These are phyloP conservation scores for Penicillium rolfsii DNA, from an alignment of 2,329 filamentous ascomycete species.

Conservation along the genomic window DNA sequence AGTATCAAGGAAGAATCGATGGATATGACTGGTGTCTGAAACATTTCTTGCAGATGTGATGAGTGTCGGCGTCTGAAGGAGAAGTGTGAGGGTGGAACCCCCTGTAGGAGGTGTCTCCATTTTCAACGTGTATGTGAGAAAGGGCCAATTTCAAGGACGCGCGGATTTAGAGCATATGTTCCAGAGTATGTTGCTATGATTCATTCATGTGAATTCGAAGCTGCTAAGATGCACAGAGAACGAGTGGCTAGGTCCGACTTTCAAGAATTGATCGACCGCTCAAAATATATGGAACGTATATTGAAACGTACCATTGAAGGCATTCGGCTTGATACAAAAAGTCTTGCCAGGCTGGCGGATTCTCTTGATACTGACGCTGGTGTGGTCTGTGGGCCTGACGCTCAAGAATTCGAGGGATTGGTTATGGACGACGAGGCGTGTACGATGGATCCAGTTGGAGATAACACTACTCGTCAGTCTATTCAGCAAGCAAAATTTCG, in stretches of 20 bases:
- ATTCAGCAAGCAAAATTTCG: neutral
- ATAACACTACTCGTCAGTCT: conserved; percentile 20
- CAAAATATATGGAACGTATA: conserved; percentile 25
- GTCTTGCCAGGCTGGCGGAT: conserved; percentile 17
- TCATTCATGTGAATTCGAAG: neutral
- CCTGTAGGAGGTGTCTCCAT: conserved; percentile 20
- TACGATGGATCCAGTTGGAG: conserved; percentile 22
- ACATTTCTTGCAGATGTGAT: conserved; percentile 5
- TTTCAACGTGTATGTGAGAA: conserved; percentile 21
- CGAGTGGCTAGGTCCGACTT: conserved; percentile 15
- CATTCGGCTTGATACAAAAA: conserved; percentile 20
- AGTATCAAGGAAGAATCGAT: neutral
- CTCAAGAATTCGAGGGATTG: conserved; percentile 14
- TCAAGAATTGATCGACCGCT: conserved; percentile 20
- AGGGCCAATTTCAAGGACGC: conserved; percentile 3
- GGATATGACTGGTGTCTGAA: neutral
- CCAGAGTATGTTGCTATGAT: neutral
- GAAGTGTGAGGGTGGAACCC: conserved; percentile 14
- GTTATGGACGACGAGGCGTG: conserved; percentile 22
- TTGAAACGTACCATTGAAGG: conserved; percentile 20
- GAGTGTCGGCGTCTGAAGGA: conserved; percentile 14
- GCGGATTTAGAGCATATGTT: neutral
- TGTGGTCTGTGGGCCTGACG: conserved; percentile 8
- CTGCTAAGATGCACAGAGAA: conserved; percentile 13
- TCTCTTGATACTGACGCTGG: conserved; percentile 14